Conservation (phyloP, 257 asterid genomes). For the Echium plantagineum region DNA sequence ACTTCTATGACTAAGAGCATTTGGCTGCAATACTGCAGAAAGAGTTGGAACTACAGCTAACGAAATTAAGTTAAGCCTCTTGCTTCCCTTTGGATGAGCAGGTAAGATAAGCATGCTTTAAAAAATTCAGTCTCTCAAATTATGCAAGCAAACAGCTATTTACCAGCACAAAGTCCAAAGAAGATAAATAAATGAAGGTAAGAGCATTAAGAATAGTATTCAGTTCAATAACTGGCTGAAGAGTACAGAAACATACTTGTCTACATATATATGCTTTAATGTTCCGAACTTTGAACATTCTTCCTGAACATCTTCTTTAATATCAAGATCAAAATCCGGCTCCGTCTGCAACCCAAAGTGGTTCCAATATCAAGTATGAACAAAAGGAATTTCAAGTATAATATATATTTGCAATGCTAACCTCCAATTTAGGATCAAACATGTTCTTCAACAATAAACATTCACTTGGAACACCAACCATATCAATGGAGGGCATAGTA, state of each 20-base stretch:
- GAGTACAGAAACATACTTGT: conserved; percentile 34
- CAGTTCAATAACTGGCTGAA: not conserved
- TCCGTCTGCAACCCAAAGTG: conserved; percentile 35
- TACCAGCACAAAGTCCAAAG: not conserved
- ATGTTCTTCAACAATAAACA: conserved; percentile 57
- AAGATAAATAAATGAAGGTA: not conserved
- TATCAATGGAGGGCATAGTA: conserved; percentile 26
- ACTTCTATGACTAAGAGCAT: no score
- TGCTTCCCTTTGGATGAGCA: no score
- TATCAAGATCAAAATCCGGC: conserved; percentile 61
- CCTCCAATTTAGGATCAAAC: conserved; percentile 65
- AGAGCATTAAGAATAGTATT: no score
- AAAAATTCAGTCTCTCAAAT: no score
- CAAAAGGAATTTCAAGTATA: not conserved
- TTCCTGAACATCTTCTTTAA: conserved; percentile 55
- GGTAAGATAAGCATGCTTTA: no score
- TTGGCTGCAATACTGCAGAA: no score
- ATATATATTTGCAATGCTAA: conserved; percentile 13
- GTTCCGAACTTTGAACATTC: conserved; percentile 51
- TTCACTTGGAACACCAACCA: conserved; percentile 58
- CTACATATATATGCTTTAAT: conserved; percentile 51
- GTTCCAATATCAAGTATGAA: conserved; percentile 6
- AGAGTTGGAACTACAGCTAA: no score
- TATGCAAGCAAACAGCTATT: not conserved
- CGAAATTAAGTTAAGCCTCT: no score